Base-by-base conservation (phyloP, 176 grass and related monocot genomes). In the Cenchrus purpureus region DNA sequence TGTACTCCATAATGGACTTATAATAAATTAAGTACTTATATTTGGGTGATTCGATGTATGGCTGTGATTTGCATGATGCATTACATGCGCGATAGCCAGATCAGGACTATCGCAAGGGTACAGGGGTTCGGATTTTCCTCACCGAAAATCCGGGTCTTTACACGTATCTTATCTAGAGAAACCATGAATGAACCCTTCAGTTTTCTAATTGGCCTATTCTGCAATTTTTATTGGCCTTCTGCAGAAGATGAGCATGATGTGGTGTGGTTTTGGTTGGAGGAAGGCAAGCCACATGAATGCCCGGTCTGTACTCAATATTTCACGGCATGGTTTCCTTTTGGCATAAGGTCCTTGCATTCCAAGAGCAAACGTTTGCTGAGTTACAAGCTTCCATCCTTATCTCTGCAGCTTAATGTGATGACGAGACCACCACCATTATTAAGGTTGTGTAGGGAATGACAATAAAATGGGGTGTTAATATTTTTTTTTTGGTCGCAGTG, bases 211-310 rank as follows among this genome's bases (percentile, higher is more conserved):
- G 68, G 4, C 46, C 59, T 72, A 28, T 54, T 19, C 15, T 55
- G 1, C 32, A 74, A 57, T 17, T 52, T 52, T 52, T 50, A 28
- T 68, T 22, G 0, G 20, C 20, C 16, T 34, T 65, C 76, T 86
- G 56, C 87, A 94, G 91, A 97, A 77, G 89, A 97, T 82, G 89
- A 97, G 16, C 94, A 97, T 82, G 94, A 92, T 90, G 85, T 90
- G 12, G 82, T 92, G 19, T 90, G 91, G 91, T 97, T 97, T 82
- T 97, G 91, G 94, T 86, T 97, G 80, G 83, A 92, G 74, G 92
- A 97, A 88, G 91, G 10, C 42, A 80, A 92, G 61, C 82, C 85
- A 49, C 92, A 92, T 81, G 94, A 94, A 80, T 94, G 94, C 76
- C 79, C 87, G 4, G 89, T 94, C 17, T 97, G 94, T 64, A 84